phyloP scores from a whole-genome alignment of 495 filamentous ascomycete genomes.

The Trichodelitschia bisporula region DNA sequence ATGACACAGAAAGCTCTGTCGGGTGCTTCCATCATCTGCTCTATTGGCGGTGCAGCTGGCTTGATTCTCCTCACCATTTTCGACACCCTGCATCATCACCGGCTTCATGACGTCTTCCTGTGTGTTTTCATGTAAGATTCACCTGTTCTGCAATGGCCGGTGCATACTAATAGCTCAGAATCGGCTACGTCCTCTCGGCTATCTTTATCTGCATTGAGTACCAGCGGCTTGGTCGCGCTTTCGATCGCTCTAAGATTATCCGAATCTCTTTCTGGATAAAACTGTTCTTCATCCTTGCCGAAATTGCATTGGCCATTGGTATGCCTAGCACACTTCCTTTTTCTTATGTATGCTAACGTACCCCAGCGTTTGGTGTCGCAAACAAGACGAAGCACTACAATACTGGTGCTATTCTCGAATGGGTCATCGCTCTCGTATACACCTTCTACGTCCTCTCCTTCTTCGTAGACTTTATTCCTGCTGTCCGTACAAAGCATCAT shows the following conservation, averaged over 20 bases:
- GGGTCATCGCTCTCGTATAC: slow-evolving; percentile 76
- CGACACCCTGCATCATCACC: slow-evolving; percentile 42
- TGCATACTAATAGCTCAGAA: no score
- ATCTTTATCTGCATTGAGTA: slow-evolving; percentile 78
- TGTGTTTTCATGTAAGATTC: slow-evolving; percentile 53
- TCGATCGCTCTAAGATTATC: slow-evolving; percentile 47
- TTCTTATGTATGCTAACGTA: neutral
- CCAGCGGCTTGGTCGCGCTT: slow-evolving; percentile 52
- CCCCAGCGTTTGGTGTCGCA: slow-evolving; percentile 20
- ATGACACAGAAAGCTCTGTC: slow-evolving; percentile 43
- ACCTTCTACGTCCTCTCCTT: slow-evolving; percentile 77
- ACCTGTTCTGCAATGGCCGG: neutral
- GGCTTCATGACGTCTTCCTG: slow-evolving; percentile 53
- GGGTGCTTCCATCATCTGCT: slow-evolving; percentile 41
- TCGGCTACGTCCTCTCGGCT: slow-evolving; percentile 52
- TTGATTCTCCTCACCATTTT: slow-evolving; percentile 67
- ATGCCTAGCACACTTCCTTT: neutral
- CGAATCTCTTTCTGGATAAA: slow-evolving; percentile 64
- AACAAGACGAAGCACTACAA: slow-evolving; percentile 15
- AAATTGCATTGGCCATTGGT: slow-evolving; percentile 45
- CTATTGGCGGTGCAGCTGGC: slow-evolving; percentile 49
- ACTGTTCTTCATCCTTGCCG: slow-evolving; percentile 51
- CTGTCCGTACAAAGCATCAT: no score
- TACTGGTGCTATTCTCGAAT: slow-evolving; percentile 31
- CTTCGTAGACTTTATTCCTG: slow-evolving; percentile 65